Conservation (phyloP, 1,139 yeast genomes). For the Hansenula anomala region DNA sequence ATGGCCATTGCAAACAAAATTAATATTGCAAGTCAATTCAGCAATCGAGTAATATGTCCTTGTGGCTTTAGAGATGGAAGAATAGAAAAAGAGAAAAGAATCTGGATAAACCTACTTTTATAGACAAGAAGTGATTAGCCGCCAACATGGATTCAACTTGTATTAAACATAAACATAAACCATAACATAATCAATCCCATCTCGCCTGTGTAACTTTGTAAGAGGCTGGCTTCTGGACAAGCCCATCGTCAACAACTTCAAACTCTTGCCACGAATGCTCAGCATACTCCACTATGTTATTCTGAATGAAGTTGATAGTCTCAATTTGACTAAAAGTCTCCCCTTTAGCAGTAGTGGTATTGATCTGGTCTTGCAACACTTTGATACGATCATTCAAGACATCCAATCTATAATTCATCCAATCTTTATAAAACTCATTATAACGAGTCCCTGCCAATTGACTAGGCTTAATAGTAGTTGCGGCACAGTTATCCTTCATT, state of each 20-base stretch:
- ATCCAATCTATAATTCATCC: conserved; percentile 38
- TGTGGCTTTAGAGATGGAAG: no score
- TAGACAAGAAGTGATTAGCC: no score
- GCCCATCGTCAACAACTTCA: conserved; percentile 34
- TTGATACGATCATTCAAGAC: conserved; percentile 35
- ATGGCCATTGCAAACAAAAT: no score
- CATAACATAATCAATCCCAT: conserved; percentile 8
- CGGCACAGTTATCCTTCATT: conserved; percentile 33
- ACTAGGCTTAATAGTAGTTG: conserved; percentile 35
- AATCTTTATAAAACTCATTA: conserved; percentile 40
- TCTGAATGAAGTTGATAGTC: conserved; percentile 32
- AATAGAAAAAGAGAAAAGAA: no score
- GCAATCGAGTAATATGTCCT: no score
- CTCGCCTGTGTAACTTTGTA: conserved; percentile 8
- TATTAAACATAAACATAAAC: no score
- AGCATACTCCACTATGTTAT: conserved; percentile 33
- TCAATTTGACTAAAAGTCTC: conserved; percentile 30
- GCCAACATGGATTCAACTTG: no score
- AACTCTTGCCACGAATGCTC: conserved; percentile 42
- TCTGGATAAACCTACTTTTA: no score
- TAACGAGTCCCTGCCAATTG: conserved; percentile 28
- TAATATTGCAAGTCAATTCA: no score
- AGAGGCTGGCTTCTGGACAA: conserved; percentile 14
- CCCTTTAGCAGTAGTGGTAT: not conserved
- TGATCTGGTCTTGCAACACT: conserved; percentile 25